Evolutionary conservation across 2,329 filamentous ascomycete genomes (phyloP).

Genomic region (Aspergillus bombycis): DNA sequence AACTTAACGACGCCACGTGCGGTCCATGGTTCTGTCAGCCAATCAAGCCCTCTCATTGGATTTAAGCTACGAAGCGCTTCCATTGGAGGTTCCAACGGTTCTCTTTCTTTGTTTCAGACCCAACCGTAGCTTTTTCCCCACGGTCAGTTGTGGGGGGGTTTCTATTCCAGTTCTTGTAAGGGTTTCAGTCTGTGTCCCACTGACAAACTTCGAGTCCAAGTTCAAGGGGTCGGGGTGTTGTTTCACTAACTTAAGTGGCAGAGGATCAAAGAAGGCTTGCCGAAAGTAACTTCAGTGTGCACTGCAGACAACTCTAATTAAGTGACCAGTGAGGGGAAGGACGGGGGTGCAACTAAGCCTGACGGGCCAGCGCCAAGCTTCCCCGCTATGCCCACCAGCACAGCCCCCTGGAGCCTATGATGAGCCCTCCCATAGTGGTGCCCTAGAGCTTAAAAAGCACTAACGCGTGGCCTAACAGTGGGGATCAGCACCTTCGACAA

Average conservation of each 20-base stretch:
- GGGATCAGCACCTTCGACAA: neutral
- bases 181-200: neutral
- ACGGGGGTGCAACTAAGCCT: neutral
- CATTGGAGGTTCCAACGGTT: neutral
- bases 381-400: conserved; percentile 12
- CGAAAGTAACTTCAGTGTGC: neutral
- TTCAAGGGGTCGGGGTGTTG: neutral
- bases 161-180: neutral
- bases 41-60: neutral
- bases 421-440: neutral
- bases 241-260: neutral
- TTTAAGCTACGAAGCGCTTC: conserved; percentile 7
- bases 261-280: neutral
- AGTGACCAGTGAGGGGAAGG: neutral
- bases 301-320: neutral
- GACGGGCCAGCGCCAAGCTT: conserved; percentile 19
- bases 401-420: conserved; percentile 5
- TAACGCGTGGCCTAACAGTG: conserved; percentile 19
- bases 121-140: neutral
- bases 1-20: neutral
- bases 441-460: conserved; percentile 4
- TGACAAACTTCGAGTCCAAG: neutral
- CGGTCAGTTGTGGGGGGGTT: neutral
- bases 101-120: neutral
- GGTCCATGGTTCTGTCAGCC: conserved; percentile 5